phyloP scores from a whole-genome alignment of 805 yeast species.

The Ogataea henricii region DNA sequence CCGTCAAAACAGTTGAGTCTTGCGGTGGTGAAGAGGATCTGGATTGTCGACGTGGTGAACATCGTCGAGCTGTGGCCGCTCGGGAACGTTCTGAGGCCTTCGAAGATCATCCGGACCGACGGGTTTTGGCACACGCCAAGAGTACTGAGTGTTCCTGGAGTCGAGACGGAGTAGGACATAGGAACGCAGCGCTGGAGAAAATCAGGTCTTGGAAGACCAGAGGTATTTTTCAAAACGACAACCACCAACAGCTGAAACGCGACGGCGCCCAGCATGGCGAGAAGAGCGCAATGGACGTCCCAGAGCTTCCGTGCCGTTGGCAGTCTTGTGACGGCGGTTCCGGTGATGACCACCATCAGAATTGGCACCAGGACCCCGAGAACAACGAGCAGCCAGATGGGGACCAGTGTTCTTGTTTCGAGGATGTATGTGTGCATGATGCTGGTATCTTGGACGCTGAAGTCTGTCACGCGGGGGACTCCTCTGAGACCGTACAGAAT shows the following conservation, averaged over 20 bases:
- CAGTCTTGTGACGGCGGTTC: conserved; percentile 22
- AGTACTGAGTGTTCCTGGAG: conserved; percentile 39
- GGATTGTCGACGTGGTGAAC: conserved; percentile 46
- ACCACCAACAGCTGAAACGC: conserved; percentile 42
- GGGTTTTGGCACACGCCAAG: conserved; percentile 50
- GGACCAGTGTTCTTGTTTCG: conserved; percentile 37
- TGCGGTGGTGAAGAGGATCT: conserved; percentile 38
- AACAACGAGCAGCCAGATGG: conserved; percentile 34
- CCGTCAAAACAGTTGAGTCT: conserved; percentile 39
- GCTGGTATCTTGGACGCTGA: conserved; percentile 37
- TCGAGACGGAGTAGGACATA: conserved; percentile 30
- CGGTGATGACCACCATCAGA: conserved; percentile 28
- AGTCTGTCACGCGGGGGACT: conserved; percentile 44
- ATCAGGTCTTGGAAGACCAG: conserved; percentile 57
- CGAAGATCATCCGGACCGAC: conserved; percentile 38
- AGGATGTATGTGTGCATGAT: conserved; percentile 38
- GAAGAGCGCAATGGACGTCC: conserved; percentile 42
- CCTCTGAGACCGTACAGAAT: conserved; percentile 36
- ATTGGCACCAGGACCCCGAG: conserved; percentile 38
- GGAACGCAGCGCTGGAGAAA: conserved; percentile 53
- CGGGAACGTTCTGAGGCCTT: conserved; percentile 60
- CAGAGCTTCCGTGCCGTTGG: conserved; percentile 35
- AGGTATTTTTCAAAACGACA: conserved; percentile 46
- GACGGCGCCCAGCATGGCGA: conserved; percentile 41
- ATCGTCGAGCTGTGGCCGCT: conserved; percentile 58